Percentiles rank a stretch among this genome's conserved stretches.
Evolutionary conservation across 1,139 yeast species (phyloP).

Genomic region (Zygosaccharomyces pseudobailii): DNA sequence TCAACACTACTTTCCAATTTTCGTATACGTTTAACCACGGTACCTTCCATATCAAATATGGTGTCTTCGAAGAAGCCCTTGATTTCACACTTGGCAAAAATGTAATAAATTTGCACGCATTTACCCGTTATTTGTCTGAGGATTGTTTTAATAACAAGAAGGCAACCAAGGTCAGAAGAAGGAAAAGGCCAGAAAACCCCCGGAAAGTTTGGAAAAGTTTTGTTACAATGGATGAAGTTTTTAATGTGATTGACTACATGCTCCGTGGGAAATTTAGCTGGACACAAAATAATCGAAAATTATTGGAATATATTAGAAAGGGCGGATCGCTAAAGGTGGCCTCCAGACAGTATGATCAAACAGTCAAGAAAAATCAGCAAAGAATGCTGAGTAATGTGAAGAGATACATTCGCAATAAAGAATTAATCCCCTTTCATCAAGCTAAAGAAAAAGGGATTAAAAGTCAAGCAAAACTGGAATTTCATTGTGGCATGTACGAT

Average conservation of each 20-base stretch:
- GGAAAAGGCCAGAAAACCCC: not conserved
- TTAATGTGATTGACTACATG: conserved; percentile 7
- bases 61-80: conserved; percentile 9
- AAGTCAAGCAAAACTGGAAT: conserved; percentile 2
- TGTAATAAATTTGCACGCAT: conserved; percentile 7
- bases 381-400: conserved; percentile 10
- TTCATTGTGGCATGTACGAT: conserved; percentile 8
- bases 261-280: conserved; percentile 9
- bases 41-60: conserved; percentile 6
- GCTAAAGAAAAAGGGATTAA: conserved; percentile 1
- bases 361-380: conserved; percentile 7
- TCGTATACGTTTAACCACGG: conserved; percentile 6
- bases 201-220: conserved; percentile 9
- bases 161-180: not conserved
- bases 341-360: conserved; percentile 6
- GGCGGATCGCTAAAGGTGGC: conserved; percentile 10
- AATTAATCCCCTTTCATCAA: conserved; percentile 2
- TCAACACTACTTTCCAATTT: conserved; percentile 9
- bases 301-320: conserved; percentile 5
- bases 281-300: conserved; percentile 6
- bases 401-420: conserved; percentile 7
- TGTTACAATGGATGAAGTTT: conserved; percentile 8
- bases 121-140: conserved; percentile 7
- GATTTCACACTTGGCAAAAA: conserved; percentile 1
- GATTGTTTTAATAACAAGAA: not conserved